phyloP scores from a whole-genome alignment of 1,139 yeast species.

The Zygosaccharomyces pseudobailii region DNA sequence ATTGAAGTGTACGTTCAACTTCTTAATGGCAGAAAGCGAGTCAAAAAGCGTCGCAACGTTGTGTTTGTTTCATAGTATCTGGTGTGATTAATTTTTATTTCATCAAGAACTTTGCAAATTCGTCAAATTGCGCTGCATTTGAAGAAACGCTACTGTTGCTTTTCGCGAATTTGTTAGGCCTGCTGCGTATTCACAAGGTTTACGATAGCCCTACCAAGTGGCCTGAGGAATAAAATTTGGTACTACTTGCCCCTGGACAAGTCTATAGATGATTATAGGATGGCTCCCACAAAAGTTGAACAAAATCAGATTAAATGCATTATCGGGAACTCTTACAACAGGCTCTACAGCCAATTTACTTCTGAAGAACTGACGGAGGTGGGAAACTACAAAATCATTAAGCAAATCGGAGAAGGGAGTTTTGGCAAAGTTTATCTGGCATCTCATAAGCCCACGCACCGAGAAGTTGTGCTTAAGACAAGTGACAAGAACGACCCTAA shows the following conservation, averaged over 20 bases:
- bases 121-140: not conserved
- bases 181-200: not conserved
- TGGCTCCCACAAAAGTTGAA: constrained; percentile 21
- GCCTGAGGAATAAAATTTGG: not conserved
- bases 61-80: no score
- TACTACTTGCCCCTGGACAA: not conserved
- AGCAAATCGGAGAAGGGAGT: constrained; percentile 83
- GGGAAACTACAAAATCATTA: constrained; percentile 69
- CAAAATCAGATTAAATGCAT: constrained; percentile 32
- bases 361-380: constrained; percentile 53
- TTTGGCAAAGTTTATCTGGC: constrained; percentile 92
- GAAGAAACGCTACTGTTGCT: not conserved
- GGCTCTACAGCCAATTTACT: constrained; percentile 53
- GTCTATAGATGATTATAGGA: not conserved
- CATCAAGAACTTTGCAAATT: not conserved
- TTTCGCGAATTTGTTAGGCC: not conserved
- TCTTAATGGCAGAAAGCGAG: no score
- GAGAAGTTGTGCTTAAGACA: constrained; percentile 79
- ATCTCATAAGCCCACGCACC: constrained; percentile 62
- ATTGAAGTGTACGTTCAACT: no score
- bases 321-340: constrained; percentile 59
- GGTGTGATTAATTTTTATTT: no score
- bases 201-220: not conserved
- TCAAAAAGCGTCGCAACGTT: no score
- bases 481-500: constrained; percentile 82